Evolutionary conservation across 495 filamentous ascomycete species (phyloP), one percentile per base, ranked within the genome.

Genomic region (Daldinia loculata): DNA sequence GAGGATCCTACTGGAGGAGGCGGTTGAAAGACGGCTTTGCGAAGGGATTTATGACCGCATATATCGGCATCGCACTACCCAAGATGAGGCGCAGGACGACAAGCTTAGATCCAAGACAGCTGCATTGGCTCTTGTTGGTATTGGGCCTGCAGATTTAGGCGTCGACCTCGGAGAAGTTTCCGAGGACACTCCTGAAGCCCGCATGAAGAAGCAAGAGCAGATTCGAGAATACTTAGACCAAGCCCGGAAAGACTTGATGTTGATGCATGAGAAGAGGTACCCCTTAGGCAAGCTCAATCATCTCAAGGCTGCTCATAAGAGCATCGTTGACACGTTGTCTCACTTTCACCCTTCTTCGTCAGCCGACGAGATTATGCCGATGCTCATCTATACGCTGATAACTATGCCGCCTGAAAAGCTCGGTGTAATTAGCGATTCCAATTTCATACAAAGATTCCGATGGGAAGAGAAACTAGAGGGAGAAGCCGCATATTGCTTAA

Each of bases 1-100:
- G 81, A 84, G 87, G 41, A 74, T 86, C 6, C 87, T 90, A 41
- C 79, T 98, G 43, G 94, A 99, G 80, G 95, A 99, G 78, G 94
- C 95, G 3, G 90, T 98, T 4, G 95, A 99, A 74, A 88, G 90
- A 74, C 87, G 89, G 70, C 89, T 95, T 9, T 97, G 94, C 77
- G 93, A 97, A 76, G 86, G 87, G 30, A 88, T 98, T 22, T 98
- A 98, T 73, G 86, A 89, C 63, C 89, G 90, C 51, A 89, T 98
- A 74, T 99, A 93, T 88, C 88, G 94, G 43, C 95, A 99, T 77
- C 89, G 90, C 58, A 95, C 85, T 72, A 97, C 95, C 2, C 86
- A 98, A 77, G 95, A 99, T 77, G 95, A 98, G 76, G 94, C 95
- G 7, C 86, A 95, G 70, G 95, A 99, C 77, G 94, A 97, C 73